phyloP scores from a whole-genome alignment of 805 yeast species.

The Wickerhamiella slavikovae region DNA sequence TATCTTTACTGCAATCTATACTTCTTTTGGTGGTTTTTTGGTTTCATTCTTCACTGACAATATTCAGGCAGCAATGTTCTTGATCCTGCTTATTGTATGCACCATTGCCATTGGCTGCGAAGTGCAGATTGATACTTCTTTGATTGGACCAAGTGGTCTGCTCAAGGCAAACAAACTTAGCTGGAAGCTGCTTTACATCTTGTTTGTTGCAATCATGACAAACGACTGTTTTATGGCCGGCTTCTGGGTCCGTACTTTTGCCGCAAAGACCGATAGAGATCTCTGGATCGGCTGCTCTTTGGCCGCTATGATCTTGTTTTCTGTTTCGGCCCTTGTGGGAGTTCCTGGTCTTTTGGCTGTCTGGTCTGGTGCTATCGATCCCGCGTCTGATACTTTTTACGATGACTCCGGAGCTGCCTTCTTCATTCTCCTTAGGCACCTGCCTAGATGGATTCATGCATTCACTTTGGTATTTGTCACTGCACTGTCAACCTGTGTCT shows the following conservation, averaged over 20 bases:
- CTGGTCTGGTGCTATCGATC: slow-evolving; percentile 54
- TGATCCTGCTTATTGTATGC: slow-evolving; percentile 46
- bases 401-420: slow-evolving; percentile 45
- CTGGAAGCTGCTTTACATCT: slow-evolving; percentile 74
- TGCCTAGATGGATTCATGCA: slow-evolving; percentile 78
- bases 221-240: slow-evolving; percentile 83
- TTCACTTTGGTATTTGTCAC: slow-evolving; percentile 58
- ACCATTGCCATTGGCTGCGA: slow-evolving; percentile 61
- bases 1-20: slow-evolving; percentile 70
- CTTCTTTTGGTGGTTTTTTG: slow-evolving; percentile 73
- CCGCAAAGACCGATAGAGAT: slow-evolving; percentile 60
- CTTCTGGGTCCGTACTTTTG: slow-evolving; percentile 88
- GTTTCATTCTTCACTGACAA: slow-evolving; percentile 79
- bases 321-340: slow-evolving; percentile 53
- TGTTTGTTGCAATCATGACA: slow-evolving; percentile 70
- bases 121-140: slow-evolving; percentile 36
- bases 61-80: slow-evolving; percentile 57
- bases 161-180: slow-evolving; percentile 51
- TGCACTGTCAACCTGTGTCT: slow-evolving; percentile 65
- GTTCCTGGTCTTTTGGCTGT: slow-evolving; percentile 73
- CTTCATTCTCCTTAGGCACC: slow-evolving; percentile 42
- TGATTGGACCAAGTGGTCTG: slow-evolving; percentile 43
- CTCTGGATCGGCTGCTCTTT: slow-evolving; percentile 53
- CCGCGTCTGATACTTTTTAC: slow-evolving; percentile 20
- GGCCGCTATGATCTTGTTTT: slow-evolving; percentile 47